Percentiles rank a stretch among this genome's conserved stretches.
Evolutionary conservation across 176 grass and related monocot species (phyloP).

Genomic region (Avena sativa): DNA sequence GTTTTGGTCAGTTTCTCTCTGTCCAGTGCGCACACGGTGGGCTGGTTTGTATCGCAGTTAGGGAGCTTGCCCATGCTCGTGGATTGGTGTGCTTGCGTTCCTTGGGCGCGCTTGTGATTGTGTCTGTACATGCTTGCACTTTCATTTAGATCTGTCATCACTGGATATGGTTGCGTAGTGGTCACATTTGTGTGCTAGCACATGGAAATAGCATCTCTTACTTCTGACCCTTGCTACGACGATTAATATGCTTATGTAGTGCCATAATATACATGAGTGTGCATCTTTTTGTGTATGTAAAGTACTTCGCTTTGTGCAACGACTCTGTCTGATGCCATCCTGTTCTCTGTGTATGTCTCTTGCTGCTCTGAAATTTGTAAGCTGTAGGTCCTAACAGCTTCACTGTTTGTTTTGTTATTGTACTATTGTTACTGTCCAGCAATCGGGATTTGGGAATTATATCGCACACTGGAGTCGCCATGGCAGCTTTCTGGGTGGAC

Average conservation of each 20-base stretch:
- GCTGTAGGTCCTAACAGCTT: background rate
- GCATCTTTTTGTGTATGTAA: background rate
- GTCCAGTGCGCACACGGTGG: background rate
- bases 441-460: constrained; percentile 50
- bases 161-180: background rate
- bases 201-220: constrained; percentile 3
- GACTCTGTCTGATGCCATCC: background rate
- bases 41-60: background rate
- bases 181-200: constrained; percentile 20
- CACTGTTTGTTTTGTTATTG: constrained; percentile 4
- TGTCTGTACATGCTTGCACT: background rate
- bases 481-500: constrained; percentile 62
- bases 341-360: constrained; percentile 43
- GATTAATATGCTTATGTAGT: constrained; percentile 1
- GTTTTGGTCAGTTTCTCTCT: background rate
- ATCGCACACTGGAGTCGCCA: constrained; percentile 47
- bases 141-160: background rate
- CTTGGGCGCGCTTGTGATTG: background rate
- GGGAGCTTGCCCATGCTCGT: background rate
- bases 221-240: background rate
- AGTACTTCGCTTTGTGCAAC: constrained; percentile 20
- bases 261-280: background rate
- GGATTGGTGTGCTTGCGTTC: background rate
- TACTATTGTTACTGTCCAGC: constrained; percentile 38
- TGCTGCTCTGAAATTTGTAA: constrained; percentile 16